Conservation (phyloP, 2,329 filamentous ascomycete genomes). For the Aspergillus chevalieri region DNA sequence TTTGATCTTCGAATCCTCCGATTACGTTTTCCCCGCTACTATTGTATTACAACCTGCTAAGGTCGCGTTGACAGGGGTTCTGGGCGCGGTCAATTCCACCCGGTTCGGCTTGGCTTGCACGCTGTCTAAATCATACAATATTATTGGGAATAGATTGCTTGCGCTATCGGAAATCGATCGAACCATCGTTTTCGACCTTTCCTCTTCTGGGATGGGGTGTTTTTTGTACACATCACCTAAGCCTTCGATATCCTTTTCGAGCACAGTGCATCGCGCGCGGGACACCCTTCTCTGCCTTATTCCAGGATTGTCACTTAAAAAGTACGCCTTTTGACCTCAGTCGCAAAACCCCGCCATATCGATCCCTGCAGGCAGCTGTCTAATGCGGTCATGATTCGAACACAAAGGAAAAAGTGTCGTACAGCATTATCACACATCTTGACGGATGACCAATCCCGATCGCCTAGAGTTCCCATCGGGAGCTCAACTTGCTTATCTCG, state of each 20-base stretch:
- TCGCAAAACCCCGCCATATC: neutral
- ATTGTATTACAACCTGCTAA: neutral
- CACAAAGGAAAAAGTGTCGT: slow-evolving; percentile 4
- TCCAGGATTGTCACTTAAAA: neutral
- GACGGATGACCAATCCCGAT: slow-evolving; percentile 27
- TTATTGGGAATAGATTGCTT: no score
- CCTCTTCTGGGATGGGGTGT: slow-evolving; percentile 3
- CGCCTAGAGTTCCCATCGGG: slow-evolving; percentile 30
- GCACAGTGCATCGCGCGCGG: slow-evolving; percentile 4
- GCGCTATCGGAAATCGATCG: neutral
- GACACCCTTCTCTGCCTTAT: neutral
- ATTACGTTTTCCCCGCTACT: slow-evolving; percentile 3
- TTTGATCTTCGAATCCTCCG: slow-evolving; percentile 2
- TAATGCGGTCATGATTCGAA: slow-evolving; percentile 11
- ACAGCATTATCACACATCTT: slow-evolving; percentile 10
- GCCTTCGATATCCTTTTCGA: slow-evolving; percentile 8
- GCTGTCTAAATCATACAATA: no score
- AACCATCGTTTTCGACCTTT: neutral
- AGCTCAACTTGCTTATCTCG: slow-evolving; percentile 42
- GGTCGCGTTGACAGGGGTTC: neutral
- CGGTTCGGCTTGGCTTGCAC: no score
- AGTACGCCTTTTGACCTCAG: no score
- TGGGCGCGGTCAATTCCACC: neutral
- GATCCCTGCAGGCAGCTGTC: neutral
- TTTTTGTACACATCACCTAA: slow-evolving; percentile 5